Percentiles rank a stretch among this genome's conserved stretches.
phyloP scores from a whole-genome alignment of 1,139 yeast species.

The Lodderomyces jiufengensis region DNA sequence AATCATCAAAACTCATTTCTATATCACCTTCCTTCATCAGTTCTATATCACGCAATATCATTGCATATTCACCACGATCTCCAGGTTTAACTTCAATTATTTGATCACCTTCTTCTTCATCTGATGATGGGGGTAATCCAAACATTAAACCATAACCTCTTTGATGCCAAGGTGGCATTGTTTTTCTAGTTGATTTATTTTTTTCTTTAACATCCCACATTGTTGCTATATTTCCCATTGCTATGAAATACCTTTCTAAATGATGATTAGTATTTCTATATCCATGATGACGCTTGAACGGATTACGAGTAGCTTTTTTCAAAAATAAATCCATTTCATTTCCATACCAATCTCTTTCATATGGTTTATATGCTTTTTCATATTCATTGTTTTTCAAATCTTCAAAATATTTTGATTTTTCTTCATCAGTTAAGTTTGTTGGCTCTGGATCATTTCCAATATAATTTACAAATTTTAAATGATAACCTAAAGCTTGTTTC shows the following conservation, averaged over 20 bases:
- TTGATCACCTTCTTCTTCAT: not conserved
- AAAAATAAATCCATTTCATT: constrained; percentile 33
- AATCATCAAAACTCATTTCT: too few relatives aligned
- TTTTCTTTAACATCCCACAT: too few relatives aligned
- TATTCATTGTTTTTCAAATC: constrained; percentile 48
- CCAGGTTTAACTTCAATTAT: too few relatives aligned
- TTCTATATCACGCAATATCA: too few relatives aligned
- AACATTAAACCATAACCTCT: too few relatives aligned
- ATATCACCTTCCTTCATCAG: too few relatives aligned
- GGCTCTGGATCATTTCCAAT: constrained; percentile 65
- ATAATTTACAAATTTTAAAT: constrained; percentile 37
- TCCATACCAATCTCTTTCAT: constrained; percentile 63
- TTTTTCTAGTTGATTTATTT: not conserved
- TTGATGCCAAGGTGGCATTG: too few relatives aligned
- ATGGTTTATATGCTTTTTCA: constrained; percentile 52
- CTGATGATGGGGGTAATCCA: too few relatives aligned
- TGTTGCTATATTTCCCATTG: too few relatives aligned
- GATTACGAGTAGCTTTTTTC: constrained; percentile 56
- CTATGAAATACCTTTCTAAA: too few relatives aligned
- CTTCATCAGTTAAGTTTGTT: constrained; percentile 18
- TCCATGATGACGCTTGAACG: constrained; percentile 47
- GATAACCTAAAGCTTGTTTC: constrained; percentile 38
- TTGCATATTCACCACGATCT: too few relatives aligned
- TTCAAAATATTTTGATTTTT: constrained; percentile 30
- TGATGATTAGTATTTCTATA: constrained; percentile 25